phyloP scores from a whole-genome alignment of 1,284 basidiomycete species.

The Ustilago hordei region DNA sequence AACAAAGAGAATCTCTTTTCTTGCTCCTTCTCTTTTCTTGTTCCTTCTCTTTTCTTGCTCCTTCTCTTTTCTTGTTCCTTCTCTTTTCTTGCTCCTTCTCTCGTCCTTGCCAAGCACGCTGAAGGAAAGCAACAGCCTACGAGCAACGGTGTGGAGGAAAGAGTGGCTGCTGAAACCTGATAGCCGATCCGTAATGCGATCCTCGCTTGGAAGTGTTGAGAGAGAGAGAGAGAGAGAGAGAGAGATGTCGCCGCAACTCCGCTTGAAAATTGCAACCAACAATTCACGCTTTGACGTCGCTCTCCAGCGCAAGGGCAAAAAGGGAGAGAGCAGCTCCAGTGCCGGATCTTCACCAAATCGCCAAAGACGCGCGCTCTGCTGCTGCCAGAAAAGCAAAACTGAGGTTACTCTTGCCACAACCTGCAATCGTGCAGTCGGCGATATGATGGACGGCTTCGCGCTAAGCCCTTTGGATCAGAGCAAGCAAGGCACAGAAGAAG shows the following conservation, averaged over 20 bases:
- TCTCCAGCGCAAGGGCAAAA: background rate
- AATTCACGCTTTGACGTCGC: slow-evolving; percentile 11
- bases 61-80: background rate
- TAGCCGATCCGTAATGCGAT: slow-evolving; percentile 26
- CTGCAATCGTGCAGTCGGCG: slow-evolving; percentile 8
- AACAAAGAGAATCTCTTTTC: background rate
- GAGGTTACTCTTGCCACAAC: slow-evolving; percentile 31
- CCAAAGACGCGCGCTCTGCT: slow-evolving; percentile 9
- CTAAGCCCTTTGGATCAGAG: background rate
- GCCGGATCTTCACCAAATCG: background rate
- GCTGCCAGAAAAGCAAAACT: slow-evolving; percentile 4
- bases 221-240: too few species aligned
- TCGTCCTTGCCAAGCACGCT: background rate
- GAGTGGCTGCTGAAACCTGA: slow-evolving; percentile 1
- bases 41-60: background rate
- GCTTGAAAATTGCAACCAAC: slow-evolving; percentile 9
- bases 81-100: background rate
- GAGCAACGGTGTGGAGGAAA: background rate
- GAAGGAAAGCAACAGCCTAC: background rate
- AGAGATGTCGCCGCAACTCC: slow-evolving; percentile 24
- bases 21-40: background rate
- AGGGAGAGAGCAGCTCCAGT: background rate
- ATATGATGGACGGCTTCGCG: slow-evolving; percentile 7
- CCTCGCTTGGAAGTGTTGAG: slow-evolving; percentile 17
- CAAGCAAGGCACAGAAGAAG: background rate